These are phyloP conservation scores for Lodderomyces jiufengensis DNA, from an alignment of 1,139 yeast genomes.

Conservation along the genomic window DNA sequence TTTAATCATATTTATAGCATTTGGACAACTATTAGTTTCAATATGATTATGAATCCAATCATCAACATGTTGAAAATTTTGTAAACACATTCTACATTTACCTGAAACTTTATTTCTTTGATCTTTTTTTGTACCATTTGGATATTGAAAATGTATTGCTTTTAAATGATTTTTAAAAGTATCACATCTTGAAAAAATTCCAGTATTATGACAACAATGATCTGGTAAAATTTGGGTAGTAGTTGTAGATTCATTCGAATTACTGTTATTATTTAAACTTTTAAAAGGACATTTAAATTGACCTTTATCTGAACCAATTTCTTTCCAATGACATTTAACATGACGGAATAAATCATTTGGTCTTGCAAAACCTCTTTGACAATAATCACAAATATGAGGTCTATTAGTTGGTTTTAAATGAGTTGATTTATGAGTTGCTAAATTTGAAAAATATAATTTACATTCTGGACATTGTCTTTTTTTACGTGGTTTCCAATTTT, in stretches of 20 bases:
- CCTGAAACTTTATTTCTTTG: constrained; percentile 70
- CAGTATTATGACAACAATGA: constrained; percentile 71
- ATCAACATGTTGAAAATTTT: constrained; percentile 63
- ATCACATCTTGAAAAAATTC: constrained; percentile 84
- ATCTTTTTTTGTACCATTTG: constrained; percentile 78
- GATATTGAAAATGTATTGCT: constrained; percentile 87
- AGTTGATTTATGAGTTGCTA: constrained; percentile 83
- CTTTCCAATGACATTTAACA: constrained; percentile 78
- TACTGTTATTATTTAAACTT: too few relatives aligned
- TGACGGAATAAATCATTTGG: constrained; percentile 85
- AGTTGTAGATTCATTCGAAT: too few relatives aligned
- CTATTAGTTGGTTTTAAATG: constrained; percentile 71
- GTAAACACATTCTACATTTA: constrained; percentile 71
- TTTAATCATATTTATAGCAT: constrained; percentile 18
- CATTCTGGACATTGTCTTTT: constrained; percentile 87
- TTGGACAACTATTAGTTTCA: constrained; percentile 52
- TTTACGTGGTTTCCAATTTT: constrained; percentile 52
- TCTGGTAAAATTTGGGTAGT: constrained; percentile 25
- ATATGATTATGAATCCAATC: constrained; percentile 77
- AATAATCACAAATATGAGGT: constrained; percentile 74
- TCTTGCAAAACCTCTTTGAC: constrained; percentile 83
- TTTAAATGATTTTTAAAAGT: constrained; percentile 88
- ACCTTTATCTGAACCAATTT: constrained; percentile 50
- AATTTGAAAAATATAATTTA: constrained; percentile 67
- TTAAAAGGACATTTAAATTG: constrained; percentile 48